A percentile compares a stretch with the other conserved stretches of the same genome.
These are phyloP conservation scores for Breviolum minutum DNA, from an alignment of 73 alveolate genomes.

Conservation along the genomic window DNA sequence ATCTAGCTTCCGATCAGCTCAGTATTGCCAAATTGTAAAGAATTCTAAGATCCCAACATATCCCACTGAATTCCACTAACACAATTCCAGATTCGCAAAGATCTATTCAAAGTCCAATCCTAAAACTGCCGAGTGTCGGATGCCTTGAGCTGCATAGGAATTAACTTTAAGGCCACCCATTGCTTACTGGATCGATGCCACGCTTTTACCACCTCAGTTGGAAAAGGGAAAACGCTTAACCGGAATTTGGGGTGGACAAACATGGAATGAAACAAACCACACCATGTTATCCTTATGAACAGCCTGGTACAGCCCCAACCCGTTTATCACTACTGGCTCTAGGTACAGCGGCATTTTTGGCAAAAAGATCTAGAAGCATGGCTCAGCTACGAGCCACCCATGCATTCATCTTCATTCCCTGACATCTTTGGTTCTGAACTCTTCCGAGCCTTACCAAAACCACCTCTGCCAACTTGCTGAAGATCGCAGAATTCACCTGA, in stretches of 20 bases:
- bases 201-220: conserved; percentile 64
- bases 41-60: background rate
- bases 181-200: conserved; percentile 43
- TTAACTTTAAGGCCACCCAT: conserved; percentile 75
- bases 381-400: background rate
- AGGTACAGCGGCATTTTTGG: no score
- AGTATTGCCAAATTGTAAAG: no score
- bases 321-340: no score
- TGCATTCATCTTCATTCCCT: no score
- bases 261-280: no score
- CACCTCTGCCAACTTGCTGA: conserved; percentile 88
- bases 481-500: conserved; percentile 89
- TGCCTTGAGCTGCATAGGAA: conserved; percentile 74
- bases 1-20: no score
- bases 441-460: conserved; percentile 53
- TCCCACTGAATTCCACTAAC: background rate
- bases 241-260: background rate
- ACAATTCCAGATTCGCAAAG: background rate
- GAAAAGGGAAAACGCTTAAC: background rate
- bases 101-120: background rate
- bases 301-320: no score
- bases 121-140: conserved; percentile 17
- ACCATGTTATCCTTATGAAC: no score
- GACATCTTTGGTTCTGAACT: background rate
- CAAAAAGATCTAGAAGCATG: no score